Evolutionary conservation across 1,139 yeast genomes (phyloP).

Genomic region (Diutina pseudorugosa): DNA sequence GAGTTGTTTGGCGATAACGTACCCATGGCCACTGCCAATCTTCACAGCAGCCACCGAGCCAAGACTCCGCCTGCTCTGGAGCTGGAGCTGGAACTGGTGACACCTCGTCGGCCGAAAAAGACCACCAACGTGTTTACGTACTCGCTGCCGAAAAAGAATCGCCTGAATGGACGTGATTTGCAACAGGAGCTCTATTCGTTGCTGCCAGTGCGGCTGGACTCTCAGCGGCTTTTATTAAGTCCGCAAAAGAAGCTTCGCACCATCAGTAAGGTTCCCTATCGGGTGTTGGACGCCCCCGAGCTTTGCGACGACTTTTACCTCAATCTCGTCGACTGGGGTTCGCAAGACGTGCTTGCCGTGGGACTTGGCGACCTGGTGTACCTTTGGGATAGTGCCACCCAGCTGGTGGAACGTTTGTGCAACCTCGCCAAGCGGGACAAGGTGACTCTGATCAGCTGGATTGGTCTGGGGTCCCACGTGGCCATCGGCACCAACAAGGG

Average conservation of each 20-base stretch:
- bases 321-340: conserved; percentile 93
- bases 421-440: conserved; percentile 46
- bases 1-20: conserved; percentile 86
- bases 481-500: conserved; percentile 90
- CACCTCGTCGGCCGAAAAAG: conserved; percentile 28
- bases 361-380: conserved; percentile 85
- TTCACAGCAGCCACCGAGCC: conserved; percentile 3
- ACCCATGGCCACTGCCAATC: conserved; percentile 38
- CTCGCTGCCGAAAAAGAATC: conserved; percentile 52
- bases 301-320: conserved; percentile 87
- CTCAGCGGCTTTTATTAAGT: conserved; percentile 64
- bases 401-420: conserved; percentile 73
- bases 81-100: conserved; percentile 7
- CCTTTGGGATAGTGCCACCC: conserved; percentile 82
- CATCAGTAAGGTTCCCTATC: conserved; percentile 77
- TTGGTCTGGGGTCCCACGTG: conserved; percentile 83
- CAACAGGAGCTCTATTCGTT: conserved; percentile 68
- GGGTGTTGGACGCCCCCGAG: conserved; percentile 95
- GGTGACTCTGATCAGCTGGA: conserved; percentile 85
- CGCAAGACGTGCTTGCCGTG: conserved; percentile 78
- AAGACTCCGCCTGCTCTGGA: conserved; percentile 6
- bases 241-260: conserved; percentile 73
- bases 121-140: conserved; percentile 55
- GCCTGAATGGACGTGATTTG: conserved; percentile 49
- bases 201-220: conserved; percentile 84